Base-by-base conservation (phyloP, 108 stramenopile genomes). In the Nitzschia sp. region DNA sequence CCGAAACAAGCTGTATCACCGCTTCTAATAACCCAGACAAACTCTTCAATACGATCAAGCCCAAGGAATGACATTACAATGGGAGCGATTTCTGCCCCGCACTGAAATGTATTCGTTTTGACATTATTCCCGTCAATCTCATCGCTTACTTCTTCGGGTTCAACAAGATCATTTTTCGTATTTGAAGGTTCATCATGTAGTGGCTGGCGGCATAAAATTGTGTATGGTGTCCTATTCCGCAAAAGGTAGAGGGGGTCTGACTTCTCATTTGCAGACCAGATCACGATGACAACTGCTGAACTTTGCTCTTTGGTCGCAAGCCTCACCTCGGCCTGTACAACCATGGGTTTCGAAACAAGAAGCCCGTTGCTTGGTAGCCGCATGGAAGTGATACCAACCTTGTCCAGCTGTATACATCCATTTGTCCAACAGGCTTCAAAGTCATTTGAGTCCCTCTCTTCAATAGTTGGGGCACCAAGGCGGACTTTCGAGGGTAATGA, bases 311-410 rank as follows among this genome's bases (percentile, higher is more conserved):
- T 89, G 22, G 84, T 76, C 50, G 90, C 87, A 17, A 92, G 79
- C 3, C 87, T 77, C 12, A 89, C 87, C 78, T 92, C 90, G 22
- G 72, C 80, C 58, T 92, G 87, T 17, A 92, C 79, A 11, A 88
- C 83, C 69, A 84, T 75, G 2, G 83, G 74, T 11, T 70, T 75
- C 12, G 67, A 41, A 19, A 70, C 43, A 5, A 73, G 26, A 25
- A 56, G 63, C 26, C 60, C 57, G 21, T 52, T 42, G 9, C 80
- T 74, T 12, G 85, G 85, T 10, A 92, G 41, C 55, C 87, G 69
- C 57, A 92, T 79, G 7, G 86, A 82, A 11, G 90, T 88, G 19
- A 92, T 88, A 7, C 90, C 90, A 39, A 92, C 70, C 60, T 86
- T 80, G 40, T 92, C 86, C 2, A 89, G 55, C 26, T 81, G 69